A percentile compares a stretch with the other conserved stretches of the same genome.
These are phyloP conservation scores for Amphicarpaea edgeworthii DNA, from an alignment of 306 rosid species.

Conservation along the genomic window DNA sequence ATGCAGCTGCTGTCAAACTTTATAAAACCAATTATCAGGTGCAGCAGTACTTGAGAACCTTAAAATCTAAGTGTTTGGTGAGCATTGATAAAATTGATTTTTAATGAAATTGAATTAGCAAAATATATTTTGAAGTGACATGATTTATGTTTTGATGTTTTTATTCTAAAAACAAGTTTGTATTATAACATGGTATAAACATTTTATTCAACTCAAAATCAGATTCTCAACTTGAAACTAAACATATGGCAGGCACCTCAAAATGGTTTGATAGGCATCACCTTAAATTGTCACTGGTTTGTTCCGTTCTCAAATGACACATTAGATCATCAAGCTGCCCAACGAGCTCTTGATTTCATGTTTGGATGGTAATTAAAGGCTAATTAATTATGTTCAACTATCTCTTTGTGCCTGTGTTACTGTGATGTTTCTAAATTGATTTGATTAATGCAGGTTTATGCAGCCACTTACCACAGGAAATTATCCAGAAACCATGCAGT, in stretches of 20 bases:
- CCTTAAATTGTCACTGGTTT: slow-evolving; percentile 57
- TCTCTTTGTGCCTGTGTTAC: not conserved
- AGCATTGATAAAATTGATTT: not conserved
- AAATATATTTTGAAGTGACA: not conserved
- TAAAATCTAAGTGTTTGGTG: not conserved
- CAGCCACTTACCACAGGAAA: slow-evolving; percentile 66
- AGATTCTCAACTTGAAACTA: not conserved
- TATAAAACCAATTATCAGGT: slow-evolving; percentile 49
- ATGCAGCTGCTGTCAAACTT: slow-evolving; percentile 50
- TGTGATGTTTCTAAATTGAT: not conserved
- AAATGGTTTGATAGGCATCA: slow-evolving; percentile 64
- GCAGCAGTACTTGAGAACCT: not conserved
- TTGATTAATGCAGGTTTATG: slow-evolving; percentile 65
- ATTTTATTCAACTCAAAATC: no score
- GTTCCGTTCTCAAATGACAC: slow-evolving; percentile 51
- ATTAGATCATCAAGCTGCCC: slow-evolving; percentile 48
- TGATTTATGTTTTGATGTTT: not conserved
- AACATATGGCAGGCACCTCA: slow-evolving; percentile 31
- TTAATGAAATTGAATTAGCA: not conserved
- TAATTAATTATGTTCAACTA: not conserved
- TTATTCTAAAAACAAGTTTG: no score
- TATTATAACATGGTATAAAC: no score
- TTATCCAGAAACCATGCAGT: slow-evolving; percentile 70
- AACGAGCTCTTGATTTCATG: slow-evolving; percentile 60
- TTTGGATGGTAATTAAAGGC: slow-evolving; percentile 69